Evolutionary conservation across 306 rosid species (phyloP).

Genomic region (Cucumis melo): DNA sequence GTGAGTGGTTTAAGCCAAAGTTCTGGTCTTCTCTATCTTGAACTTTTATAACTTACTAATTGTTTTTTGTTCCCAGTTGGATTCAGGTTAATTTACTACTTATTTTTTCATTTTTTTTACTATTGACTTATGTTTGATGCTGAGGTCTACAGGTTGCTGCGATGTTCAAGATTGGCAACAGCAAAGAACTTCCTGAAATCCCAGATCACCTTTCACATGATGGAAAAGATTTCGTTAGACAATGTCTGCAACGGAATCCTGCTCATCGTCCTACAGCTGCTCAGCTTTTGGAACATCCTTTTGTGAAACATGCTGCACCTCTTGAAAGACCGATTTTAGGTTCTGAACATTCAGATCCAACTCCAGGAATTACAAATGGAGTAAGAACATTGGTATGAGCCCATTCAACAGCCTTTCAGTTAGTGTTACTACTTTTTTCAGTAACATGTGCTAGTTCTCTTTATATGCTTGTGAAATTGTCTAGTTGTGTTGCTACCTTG

Average conservation of each 20-base stretch:
- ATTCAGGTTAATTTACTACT: neutral
- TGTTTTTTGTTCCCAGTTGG: neutral
- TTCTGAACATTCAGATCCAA: constrained; percentile 35
- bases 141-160: constrained; percentile 69
- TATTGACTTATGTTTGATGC: constrained; percentile 11
- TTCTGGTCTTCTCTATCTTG: neutral
- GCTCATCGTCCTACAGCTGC: constrained; percentile 54
- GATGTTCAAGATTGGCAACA: constrained; percentile 79
- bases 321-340: constrained; percentile 45
- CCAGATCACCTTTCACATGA: constrained; percentile 74
- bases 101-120: neutral
- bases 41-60: neutral
- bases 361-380: constrained; percentile 43
- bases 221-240: constrained; percentile 66
- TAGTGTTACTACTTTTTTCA: neutral
- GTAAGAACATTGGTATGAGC: constrained; percentile 71
- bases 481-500: neutral
- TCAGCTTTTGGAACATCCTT: constrained; percentile 79
- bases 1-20: constrained; percentile 29
- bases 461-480: neutral
- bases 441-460: neutral
- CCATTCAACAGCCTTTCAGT: constrained; percentile 8
- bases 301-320: constrained; percentile 54
- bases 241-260: constrained; percentile 76
- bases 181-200: constrained; percentile 63